A percentile compares a stretch with the other conserved stretches of the same genome.
Evolutionary conservation across 192 early-diverging fungal species (phyloP).

Genomic region (Gonapodya prolifera): DNA sequence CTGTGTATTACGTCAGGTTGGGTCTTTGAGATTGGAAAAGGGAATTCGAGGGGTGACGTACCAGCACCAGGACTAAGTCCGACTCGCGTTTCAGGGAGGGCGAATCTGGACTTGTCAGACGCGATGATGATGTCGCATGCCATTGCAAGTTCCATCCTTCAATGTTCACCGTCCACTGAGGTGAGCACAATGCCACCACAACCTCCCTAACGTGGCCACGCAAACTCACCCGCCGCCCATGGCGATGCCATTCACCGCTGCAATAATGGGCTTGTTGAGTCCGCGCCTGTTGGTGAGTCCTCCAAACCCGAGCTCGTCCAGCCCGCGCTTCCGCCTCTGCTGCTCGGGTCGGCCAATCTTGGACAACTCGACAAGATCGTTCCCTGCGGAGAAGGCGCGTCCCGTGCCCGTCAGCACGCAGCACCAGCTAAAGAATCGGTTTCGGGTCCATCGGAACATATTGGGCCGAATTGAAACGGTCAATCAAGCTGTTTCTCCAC

Average conservation of each 20-base stretch:
- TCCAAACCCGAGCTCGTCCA: not conserved
- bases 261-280: constrained; percentile 4
- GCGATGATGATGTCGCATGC: constrained; percentile 2
- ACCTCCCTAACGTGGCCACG: not conserved
- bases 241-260: constrained; percentile 1
- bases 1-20: not conserved
- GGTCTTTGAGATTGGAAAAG: not conserved
- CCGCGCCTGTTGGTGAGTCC: not conserved
- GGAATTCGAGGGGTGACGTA: not conserved
- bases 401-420: not conserved
- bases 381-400: not conserved
- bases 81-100: not conserved
- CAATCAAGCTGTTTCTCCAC: too few relatives aligned
- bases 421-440: not conserved
- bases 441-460: too few relatives aligned
- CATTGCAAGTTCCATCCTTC: not conserved
- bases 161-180: not conserved
- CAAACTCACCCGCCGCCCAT: not conserved
- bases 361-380: constrained; percentile 1
- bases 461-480: too few relatives aligned
- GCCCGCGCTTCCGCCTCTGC: not conserved
- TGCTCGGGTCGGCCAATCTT: not conserved
- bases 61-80: not conserved
- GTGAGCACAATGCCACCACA: not conserved
- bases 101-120: not conserved